Evolutionary conservation across 176 grass and related monocot genomes (phyloP), one percentile per base, ranked within the genome.

Genomic region (Lolium multiflorum): DNA sequence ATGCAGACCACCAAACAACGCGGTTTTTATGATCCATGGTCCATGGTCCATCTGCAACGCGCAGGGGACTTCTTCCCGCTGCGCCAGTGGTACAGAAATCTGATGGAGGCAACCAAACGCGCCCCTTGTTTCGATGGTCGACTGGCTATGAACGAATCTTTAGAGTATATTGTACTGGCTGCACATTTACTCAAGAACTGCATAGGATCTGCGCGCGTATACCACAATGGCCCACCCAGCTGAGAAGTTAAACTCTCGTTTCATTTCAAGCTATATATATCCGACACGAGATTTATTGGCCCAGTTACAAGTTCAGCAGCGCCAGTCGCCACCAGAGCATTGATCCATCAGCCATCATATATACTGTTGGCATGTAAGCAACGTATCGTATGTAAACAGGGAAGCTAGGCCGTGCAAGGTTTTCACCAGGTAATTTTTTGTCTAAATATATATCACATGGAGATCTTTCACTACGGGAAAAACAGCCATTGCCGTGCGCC

Each of bases 241-340:
- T 35, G 65, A 39, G 66, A 20, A 41, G 9, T 41, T 70, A 69
- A 18, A 3, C 67, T 70, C 11, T 70, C 7, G 5, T 68, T 39
- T 11, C 35, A 16, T 41, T 69, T 69, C 16, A 41, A 41, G 0
- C 9, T 70, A 0, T 43, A 37, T 70, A 0, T 43, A 37, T 35
- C 26, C 66, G 35, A 69, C 66, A 69, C 1, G 37, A 6, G 16
- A 20, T 70, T 70, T 70, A 70, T 41, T 41, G 35, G 35, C 3
- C 66, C 66, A 70, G 18, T 41, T 70, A 70, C 66, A 41, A 70
- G 66, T 18, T 70, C 66, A 41, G 65, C 31, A 68, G 35, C 66
- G 38, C 3, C 37, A 41, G 37, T 41, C 35, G 11, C 66, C 66
- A 41, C 66, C 14, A 37, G 31, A 38, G 65, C 31, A 43, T 5